Percentiles rank a stretch among this genome's conserved stretches.
Conservation (phyloP, 257 asterid species). For the Galeopsis tetrahit region DNA sequence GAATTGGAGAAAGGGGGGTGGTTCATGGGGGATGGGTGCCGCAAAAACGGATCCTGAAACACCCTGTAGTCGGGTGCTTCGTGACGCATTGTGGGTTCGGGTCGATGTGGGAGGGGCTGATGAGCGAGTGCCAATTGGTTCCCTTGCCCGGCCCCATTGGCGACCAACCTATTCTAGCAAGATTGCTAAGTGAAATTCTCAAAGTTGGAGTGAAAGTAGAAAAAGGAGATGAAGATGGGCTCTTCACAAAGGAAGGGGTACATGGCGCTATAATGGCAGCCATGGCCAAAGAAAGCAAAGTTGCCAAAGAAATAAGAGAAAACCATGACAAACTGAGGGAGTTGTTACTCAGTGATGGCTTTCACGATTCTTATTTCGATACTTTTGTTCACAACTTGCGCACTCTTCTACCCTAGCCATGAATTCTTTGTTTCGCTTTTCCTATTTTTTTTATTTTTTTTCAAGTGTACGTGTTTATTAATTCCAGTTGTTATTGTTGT, state of each 20-base stretch:
- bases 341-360: slow-evolving; percentile 20
- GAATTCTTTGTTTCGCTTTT: no score
- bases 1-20: slow-evolving; percentile 34
- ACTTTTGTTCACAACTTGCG: background rate
- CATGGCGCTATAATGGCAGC: slow-evolving; percentile 37
- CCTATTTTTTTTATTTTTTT: no score
- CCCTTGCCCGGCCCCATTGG: slow-evolving; percentile 25
- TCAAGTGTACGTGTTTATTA: no score
- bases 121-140: slow-evolving; percentile 46
- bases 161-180: slow-evolving; percentile 39
- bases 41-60: slow-evolving; percentile 35
- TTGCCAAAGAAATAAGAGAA: slow-evolving; percentile 39
- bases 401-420: background rate
- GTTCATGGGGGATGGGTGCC: slow-evolving; percentile 46
- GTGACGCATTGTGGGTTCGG: slow-evolving; percentile 48
- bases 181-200: slow-evolving; percentile 34
- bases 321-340: slow-evolving; percentile 44
- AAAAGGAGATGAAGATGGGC: slow-evolving; percentile 49
- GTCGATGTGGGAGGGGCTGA: slow-evolving; percentile 44
- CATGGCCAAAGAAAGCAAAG: slow-evolving; percentile 37
- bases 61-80: slow-evolving; percentile 42
- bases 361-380: slow-evolving; percentile 36
- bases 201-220: slow-evolving; percentile 39
- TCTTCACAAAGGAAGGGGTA: slow-evolving; percentile 41
- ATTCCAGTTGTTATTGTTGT: no score